Percentiles rank a stretch among this genome's conserved stretches.
These are phyloP conservation scores for Xylariaceae sp. DNA, from an alignment of 2,329 filamentous ascomycete species.

Conservation along the genomic window DNA sequence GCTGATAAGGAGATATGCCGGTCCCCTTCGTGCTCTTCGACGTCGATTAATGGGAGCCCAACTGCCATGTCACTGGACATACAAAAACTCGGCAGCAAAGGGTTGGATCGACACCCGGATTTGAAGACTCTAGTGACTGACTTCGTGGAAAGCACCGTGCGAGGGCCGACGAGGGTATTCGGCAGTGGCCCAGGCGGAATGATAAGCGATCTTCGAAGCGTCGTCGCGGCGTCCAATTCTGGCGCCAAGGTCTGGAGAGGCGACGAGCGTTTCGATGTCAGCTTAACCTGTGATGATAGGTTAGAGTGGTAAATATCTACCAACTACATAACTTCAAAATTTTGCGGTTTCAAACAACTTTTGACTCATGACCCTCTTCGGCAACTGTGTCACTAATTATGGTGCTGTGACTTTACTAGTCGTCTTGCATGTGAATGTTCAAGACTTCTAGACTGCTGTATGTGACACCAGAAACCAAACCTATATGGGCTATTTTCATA, in stretches of 20 bases:
- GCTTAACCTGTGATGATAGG: constrained; percentile 66
- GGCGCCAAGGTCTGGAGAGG: constrained; percentile 63
- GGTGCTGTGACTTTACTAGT: too few relatives aligned
- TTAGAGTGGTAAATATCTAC: constrained; percentile 61
- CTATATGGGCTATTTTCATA: too few relatives aligned
- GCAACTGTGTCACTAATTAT: too few relatives aligned
- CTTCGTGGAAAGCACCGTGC: constrained; percentile 56
- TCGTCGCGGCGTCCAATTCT: constrained; percentile 61
- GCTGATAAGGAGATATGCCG: constrained; percentile 21
- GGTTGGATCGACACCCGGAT: constrained; percentile 51
- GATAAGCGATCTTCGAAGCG: constrained; percentile 62
- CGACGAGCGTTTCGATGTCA: constrained; percentile 61
- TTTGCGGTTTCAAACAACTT: too few relatives aligned
- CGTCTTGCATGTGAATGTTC: too few relatives aligned
- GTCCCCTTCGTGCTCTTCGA: constrained; percentile 31
- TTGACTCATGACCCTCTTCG: too few relatives aligned
- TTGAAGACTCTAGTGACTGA: constrained; percentile 53
- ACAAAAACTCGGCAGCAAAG: constrained; percentile 41
- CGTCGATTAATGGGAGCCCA: constrained; percentile 30
- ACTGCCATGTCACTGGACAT: constrained; percentile 33
- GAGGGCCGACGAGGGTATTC: constrained; percentile 61
- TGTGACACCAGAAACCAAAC: too few relatives aligned
- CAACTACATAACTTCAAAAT: too few relatives aligned
- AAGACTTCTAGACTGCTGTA: too few relatives aligned
- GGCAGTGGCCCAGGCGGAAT: constrained; percentile 67